These are phyloP conservation scores for Mixia osmundae DNA, from an alignment of 1,284 basidiomycete species.

Conservation along the genomic window DNA sequence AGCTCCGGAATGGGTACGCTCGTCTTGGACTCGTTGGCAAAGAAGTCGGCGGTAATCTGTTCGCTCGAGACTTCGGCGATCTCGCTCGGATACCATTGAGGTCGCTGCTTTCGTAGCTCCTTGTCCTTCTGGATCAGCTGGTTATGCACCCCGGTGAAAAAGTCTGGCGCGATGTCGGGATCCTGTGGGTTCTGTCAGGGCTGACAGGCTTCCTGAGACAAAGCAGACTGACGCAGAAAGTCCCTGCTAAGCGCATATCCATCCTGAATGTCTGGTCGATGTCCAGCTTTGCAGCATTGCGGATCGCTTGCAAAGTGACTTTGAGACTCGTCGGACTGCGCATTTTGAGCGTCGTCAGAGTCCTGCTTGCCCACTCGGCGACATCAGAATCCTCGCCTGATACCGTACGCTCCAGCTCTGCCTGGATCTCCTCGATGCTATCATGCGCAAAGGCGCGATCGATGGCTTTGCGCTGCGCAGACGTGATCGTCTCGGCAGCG, in stretches of 20 bases:
- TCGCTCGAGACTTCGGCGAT: conserved; percentile 33
- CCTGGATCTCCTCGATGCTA: conserved; percentile 39
- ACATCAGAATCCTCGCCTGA: conserved; percentile 28
- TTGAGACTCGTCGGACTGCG: conserved; percentile 77
- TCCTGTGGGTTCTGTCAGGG: conserved; percentile 17
- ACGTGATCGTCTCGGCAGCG: conserved; percentile 26
- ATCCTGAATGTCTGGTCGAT: conserved; percentile 48
- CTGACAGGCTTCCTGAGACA: not conserved
- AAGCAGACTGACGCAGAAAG: conserved; percentile 4
- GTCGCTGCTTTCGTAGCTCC: conserved; percentile 14
- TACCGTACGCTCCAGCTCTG: conserved; percentile 25
- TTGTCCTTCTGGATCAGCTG: conserved; percentile 33
- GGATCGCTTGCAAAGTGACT: conserved; percentile 53
- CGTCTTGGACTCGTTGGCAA: conserved; percentile 23
- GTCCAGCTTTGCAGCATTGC: conserved; percentile 36
- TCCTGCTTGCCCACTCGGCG: conserved; percentile 43
- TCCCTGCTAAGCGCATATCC: conserved; percentile 27
- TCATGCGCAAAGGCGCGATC: conserved; percentile 51
- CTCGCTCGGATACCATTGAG: conserved; percentile 40
- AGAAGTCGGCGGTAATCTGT: conserved; percentile 36
- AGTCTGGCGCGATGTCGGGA: conserved; percentile 45
- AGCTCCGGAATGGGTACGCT: conserved; percentile 23
- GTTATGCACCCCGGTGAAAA: conserved; percentile 49
- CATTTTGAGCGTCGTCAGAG: conserved; percentile 36
- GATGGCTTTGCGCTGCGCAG: conserved; percentile 42